Evolutionary conservation across 495 filamentous ascomycete species (phyloP).

Genomic region (Hyaloscypha variabilis): DNA sequence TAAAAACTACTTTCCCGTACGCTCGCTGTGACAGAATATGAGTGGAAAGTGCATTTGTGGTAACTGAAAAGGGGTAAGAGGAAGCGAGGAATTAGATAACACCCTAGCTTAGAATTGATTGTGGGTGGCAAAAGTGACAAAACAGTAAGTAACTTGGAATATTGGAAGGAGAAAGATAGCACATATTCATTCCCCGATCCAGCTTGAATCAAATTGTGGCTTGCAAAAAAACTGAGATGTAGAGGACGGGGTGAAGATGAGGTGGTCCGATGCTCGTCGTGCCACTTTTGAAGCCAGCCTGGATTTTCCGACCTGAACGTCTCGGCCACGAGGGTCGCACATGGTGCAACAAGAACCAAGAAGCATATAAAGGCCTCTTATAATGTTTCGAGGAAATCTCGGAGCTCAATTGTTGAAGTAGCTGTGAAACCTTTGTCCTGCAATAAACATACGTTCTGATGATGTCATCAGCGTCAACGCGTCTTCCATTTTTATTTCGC

Average conservation of each 20-base stretch:
- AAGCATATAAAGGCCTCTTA: neutral
- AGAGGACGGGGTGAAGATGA: neutral
- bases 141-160: too few species aligned
- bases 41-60: too few species aligned
- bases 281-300: neutral
- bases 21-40: too few species aligned
- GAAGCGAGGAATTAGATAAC: too few species aligned
- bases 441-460: neutral
- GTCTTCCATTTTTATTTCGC: neutral
- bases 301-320: neutral
- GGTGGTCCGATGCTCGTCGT: neutral
- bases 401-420: neutral
- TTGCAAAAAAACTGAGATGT: too few species aligned
- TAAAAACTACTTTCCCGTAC: too few species aligned
- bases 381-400: neutral
- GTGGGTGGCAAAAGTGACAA: too few species aligned
- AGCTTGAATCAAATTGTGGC: too few species aligned
- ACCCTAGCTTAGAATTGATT: too few species aligned
- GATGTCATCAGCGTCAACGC: slow-evolving; percentile 2
- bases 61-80: too few species aligned
- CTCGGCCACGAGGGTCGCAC: neutral
- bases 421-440: neutral
- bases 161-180: too few species aligned
- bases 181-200: too few species aligned
- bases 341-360: neutral